A percentile compares a stretch with the other conserved stretches of the same genome.
Evolutionary conservation across 352 stramenopile genomes (phyloP).

Genomic region (Plasmopara halstedii): DNA sequence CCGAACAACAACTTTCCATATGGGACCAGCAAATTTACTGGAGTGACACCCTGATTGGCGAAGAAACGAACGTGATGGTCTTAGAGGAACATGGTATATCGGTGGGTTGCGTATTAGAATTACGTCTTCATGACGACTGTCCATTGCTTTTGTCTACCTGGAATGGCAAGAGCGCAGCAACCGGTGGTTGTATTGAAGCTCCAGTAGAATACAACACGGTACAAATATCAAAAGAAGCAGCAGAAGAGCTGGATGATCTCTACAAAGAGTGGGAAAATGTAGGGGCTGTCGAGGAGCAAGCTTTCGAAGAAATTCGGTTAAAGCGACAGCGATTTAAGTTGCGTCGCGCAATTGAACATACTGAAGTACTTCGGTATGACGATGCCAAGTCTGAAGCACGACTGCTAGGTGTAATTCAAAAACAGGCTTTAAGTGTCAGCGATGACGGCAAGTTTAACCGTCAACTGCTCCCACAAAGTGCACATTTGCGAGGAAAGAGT

Average conservation of each 20-base stretch:
- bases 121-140: slow-evolving; percentile 72
- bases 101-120: slow-evolving; percentile 53
- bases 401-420: slow-evolving; percentile 53
- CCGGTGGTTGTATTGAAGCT: slow-evolving; percentile 13
- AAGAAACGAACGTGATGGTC: slow-evolving; percentile 65
- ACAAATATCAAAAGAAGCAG: slow-evolving; percentile 76
- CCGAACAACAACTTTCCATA: slow-evolving; percentile 69
- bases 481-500: neutral
- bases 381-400: slow-evolving; percentile 26
- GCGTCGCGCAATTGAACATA: slow-evolving; percentile 43
- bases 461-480: slow-evolving; percentile 8
- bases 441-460: slow-evolving; percentile 5
- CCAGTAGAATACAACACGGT: slow-evolving; percentile 68
- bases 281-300: slow-evolving; percentile 42
- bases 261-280: slow-evolving; percentile 64
- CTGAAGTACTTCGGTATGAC: slow-evolving; percentile 56
- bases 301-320: slow-evolving; percentile 40
- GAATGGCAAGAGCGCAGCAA: slow-evolving; percentile 41
- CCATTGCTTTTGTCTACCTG: slow-evolving; percentile 58
- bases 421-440: slow-evolving; percentile 12
- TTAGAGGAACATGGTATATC: slow-evolving; percentile 66
- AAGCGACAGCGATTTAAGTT: slow-evolving; percentile 47
- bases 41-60: slow-evolving; percentile 67
- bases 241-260: slow-evolving; percentile 65
- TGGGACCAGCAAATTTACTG: slow-evolving; percentile 79